Conservation (phyloP, 2,329 filamentous ascomycete species). For the Phialophora verrucosa region DNA sequence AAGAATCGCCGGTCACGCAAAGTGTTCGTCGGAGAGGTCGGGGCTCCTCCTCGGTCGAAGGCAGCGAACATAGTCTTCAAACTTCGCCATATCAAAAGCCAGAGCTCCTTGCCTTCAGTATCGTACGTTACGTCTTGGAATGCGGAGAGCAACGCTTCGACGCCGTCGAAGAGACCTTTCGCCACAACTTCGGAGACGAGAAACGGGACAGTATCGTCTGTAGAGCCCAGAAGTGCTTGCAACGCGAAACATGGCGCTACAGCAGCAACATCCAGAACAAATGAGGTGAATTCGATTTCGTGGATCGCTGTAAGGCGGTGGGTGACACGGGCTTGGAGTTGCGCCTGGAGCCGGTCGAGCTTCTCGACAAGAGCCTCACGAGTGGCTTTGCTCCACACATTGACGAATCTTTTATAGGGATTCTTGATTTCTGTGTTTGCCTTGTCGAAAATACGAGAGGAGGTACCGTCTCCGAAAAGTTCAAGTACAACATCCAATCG, state of each 20-base stretch:
- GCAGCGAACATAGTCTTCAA: slow-evolving; percentile 26
- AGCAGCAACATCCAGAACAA: slow-evolving; percentile 17
- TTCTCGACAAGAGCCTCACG: slow-evolving; percentile 10
- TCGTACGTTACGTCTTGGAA: slow-evolving; percentile 30
- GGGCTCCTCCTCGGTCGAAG: slow-evolving; percentile 14
- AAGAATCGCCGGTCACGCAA: slow-evolving; percentile 29
- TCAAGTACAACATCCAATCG: slow-evolving; percentile 11
- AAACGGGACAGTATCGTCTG: not conserved
- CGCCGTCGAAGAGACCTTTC: slow-evolving; percentile 4
- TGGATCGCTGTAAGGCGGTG: not conserved
- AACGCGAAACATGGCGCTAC: slow-evolving; percentile 7
- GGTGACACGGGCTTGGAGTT: slow-evolving; percentile 7
- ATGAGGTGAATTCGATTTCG: slow-evolving; percentile 20
- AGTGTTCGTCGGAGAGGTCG: slow-evolving; percentile 11
- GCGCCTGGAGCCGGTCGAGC: slow-evolving; percentile 3
- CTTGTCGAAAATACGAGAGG: not conserved
- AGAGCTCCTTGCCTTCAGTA: slow-evolving; percentile 27
- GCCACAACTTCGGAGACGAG: slow-evolving; percentile 13
- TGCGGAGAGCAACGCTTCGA: slow-evolving; percentile 8
- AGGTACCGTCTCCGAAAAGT: slow-evolving; percentile 10
- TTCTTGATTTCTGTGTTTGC: slow-evolving; percentile 3
- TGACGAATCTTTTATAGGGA: slow-evolving; percentile 13
- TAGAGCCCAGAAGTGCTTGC: slow-evolving; percentile 2
- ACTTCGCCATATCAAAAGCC: slow-evolving; percentile 33
- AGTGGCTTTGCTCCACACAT: slow-evolving; percentile 8